Evolutionary conservation across 176 grass and related monocot species (phyloP).

Genomic region (Lolium perenne): DNA sequence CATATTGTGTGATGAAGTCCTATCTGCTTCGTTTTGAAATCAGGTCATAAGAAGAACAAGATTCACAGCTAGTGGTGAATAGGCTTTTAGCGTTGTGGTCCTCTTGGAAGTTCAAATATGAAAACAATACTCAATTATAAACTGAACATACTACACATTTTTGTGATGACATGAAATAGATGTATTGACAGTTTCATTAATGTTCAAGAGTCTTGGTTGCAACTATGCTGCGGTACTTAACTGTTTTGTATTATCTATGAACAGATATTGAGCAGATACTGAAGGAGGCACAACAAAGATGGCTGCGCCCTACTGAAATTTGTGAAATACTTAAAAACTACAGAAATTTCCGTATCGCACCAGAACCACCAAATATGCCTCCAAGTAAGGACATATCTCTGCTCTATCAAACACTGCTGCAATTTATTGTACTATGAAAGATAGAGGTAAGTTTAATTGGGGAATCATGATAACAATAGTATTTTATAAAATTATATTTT

Average conservation of each 20-base stretch:
- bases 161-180: background rate
- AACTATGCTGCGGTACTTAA: conserved; percentile 30
- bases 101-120: too few species aligned
- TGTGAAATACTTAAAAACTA: conserved; percentile 97
- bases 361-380: conserved; percentile 89
- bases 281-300: conserved; percentile 81
- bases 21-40: too few species aligned
- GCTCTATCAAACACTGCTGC: background rate
- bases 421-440: background rate
- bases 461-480: conserved; percentile 13
- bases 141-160: too few species aligned
- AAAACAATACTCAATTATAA: too few species aligned
- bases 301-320: conserved; percentile 95
- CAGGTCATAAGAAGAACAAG: too few species aligned
- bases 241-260: conserved; percentile 29
- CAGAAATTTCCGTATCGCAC: conserved; percentile 76
- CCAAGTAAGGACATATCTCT: conserved; percentile 57
- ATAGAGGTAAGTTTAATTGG: background rate
- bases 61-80: too few species aligned
- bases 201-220: conserved; percentile 4
- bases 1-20: too few species aligned
- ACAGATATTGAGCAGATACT: conserved; percentile 95
- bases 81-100: too few species aligned
- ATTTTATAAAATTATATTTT: background rate
- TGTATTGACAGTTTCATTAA: background rate